These are phyloP conservation scores for Boletus rubescentipes DNA, from an alignment of 768 basidiomycete species.

Conservation along the genomic window DNA sequence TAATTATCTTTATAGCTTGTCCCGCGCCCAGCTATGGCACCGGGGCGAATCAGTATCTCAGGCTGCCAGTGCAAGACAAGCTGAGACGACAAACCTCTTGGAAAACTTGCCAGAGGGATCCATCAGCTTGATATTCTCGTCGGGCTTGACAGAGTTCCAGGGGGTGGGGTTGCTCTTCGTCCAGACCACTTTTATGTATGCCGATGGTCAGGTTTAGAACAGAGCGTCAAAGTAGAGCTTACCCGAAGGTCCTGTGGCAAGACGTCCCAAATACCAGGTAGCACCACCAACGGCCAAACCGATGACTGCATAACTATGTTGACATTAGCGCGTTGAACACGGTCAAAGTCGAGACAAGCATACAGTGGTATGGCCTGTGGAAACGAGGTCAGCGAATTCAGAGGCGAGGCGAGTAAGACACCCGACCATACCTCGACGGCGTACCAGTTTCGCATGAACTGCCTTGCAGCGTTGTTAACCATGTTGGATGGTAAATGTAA, in stretches of 20 bases:
- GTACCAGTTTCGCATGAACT: slow-evolving; percentile 42
- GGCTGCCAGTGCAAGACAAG: background rate
- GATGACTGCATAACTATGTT: slow-evolving; percentile 46
- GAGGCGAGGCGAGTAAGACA: background rate
- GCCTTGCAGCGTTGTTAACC: slow-evolving; percentile 22
- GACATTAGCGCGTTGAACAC: slow-evolving; percentile 13
- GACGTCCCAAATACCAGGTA: slow-evolving; percentile 62
- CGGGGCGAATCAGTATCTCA: slow-evolving; percentile 1
- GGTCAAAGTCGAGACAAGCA: slow-evolving; percentile 18
- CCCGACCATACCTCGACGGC: slow-evolving; percentile 41
- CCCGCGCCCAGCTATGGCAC: slow-evolving; percentile 65
- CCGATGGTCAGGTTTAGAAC: background rate
- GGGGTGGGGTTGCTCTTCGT: slow-evolving; percentile 77
- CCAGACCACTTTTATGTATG: slow-evolving; percentile 48
- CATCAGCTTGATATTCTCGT: slow-evolving; percentile 72
- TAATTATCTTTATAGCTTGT: slow-evolving; percentile 52
- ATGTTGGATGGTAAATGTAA: slow-evolving; percentile 18
- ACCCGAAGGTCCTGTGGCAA: slow-evolving; percentile 59
- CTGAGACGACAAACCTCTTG: slow-evolving; percentile 45
- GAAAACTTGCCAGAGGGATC: slow-evolving; percentile 72
- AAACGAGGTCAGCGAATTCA: background rate
- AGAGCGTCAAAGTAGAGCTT: slow-evolving; percentile 15
- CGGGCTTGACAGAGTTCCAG: slow-evolving; percentile 79
- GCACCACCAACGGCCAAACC: slow-evolving; percentile 57
- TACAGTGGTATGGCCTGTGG: slow-evolving; percentile 52